Evolutionary conservation across 192 early-diverging fungal genomes (phyloP).

Genomic region (Dissophora ornata): DNA sequence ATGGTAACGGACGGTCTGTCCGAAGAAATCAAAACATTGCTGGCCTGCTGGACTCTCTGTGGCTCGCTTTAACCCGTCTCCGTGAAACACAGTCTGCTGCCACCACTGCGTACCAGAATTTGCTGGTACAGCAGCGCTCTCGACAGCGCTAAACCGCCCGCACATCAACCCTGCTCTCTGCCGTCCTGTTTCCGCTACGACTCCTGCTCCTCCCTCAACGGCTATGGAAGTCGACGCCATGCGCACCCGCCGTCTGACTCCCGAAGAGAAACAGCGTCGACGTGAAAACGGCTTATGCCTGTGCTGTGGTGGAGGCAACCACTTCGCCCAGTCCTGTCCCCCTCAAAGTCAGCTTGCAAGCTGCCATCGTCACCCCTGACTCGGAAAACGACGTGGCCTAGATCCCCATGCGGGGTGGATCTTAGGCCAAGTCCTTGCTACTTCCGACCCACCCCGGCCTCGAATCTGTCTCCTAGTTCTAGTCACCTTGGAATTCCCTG

Average conservation of each 20-base stretch:
- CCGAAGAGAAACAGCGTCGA: neutral
- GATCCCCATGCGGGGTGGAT: conserved; percentile 19
- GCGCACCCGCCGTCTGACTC: neutral
- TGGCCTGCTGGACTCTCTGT: too few relatives aligned
- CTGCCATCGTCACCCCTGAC: neutral
- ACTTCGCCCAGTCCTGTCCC: conserved; percentile 11
- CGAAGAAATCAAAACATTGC: too few relatives aligned
- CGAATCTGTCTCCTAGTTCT: neutral
- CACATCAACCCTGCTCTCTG: neutral
- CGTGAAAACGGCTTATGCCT: conserved; percentile 13
- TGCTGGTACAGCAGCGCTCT: too few relatives aligned
- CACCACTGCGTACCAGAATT: too few relatives aligned
- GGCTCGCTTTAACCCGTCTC: too few relatives aligned
- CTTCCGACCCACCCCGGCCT: neutral
- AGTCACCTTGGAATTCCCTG: neutral
- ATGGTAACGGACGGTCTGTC: too few relatives aligned
- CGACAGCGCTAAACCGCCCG: too few relatives aligned
- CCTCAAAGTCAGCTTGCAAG: neutral
- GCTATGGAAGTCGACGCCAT: conserved; percentile 15
- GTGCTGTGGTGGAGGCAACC: conserved; percentile 6
- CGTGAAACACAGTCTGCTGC: too few relatives aligned
- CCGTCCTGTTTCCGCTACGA: neutral
- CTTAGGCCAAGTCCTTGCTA: conserved; percentile 16
- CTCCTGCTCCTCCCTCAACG: neutral
- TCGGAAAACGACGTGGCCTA: conserved; percentile 26